Conservation (phyloP, 352 stramenopile species). For the Globisporangium yorkense region DNA sequence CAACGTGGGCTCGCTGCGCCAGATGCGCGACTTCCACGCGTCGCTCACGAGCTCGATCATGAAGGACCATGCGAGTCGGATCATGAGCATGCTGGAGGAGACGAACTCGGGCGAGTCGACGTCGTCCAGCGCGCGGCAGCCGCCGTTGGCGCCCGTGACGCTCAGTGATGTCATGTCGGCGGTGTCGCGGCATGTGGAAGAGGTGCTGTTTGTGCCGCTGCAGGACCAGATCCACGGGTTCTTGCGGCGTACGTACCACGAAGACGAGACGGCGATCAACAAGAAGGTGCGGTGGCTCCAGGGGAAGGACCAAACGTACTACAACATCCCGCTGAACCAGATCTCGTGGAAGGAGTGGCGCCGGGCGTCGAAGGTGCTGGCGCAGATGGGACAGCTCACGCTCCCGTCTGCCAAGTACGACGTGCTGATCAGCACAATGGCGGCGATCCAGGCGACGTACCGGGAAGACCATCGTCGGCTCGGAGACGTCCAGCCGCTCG, state of each 20-base stretch:
- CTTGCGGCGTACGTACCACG: slow-evolving; percentile 55
- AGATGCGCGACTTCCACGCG: slow-evolving; percentile 62
- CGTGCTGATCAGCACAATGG: slow-evolving; percentile 63
- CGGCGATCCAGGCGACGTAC: slow-evolving; percentile 72
- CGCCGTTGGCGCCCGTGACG: slow-evolving; percentile 27
- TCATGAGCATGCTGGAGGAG: slow-evolving; percentile 49
- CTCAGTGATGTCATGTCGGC: slow-evolving; percentile 44
- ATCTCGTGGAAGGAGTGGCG: slow-evolving; percentile 85
- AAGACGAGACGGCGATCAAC: slow-evolving; percentile 76
- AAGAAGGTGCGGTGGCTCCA: slow-evolving; percentile 85
- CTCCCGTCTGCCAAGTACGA: slow-evolving; percentile 79
- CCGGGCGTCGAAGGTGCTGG: slow-evolving; percentile 61
- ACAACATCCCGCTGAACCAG: slow-evolving; percentile 80
- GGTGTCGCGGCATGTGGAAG: slow-evolving; percentile 79
- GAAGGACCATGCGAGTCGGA: slow-evolving; percentile 51
- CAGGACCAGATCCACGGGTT: slow-evolving; percentile 54
- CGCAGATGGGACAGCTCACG: slow-evolving; percentile 40
- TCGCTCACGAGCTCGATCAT: slow-evolving; percentile 59
- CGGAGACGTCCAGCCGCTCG: slow-evolving; percentile 42
- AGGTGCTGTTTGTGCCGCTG: slow-evolving; percentile 65
- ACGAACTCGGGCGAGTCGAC: slow-evolving; percentile 19
- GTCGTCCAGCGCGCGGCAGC: slow-evolving; percentile 12
- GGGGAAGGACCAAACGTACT: slow-evolving; percentile 88
- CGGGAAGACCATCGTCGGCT: slow-evolving; percentile 64
- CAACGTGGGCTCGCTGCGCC: slow-evolving; percentile 30